Base-by-base conservation (phyloP, 2,329 filamentous ascomycete species). In the Hypoxylon rubiginosum region DNA sequence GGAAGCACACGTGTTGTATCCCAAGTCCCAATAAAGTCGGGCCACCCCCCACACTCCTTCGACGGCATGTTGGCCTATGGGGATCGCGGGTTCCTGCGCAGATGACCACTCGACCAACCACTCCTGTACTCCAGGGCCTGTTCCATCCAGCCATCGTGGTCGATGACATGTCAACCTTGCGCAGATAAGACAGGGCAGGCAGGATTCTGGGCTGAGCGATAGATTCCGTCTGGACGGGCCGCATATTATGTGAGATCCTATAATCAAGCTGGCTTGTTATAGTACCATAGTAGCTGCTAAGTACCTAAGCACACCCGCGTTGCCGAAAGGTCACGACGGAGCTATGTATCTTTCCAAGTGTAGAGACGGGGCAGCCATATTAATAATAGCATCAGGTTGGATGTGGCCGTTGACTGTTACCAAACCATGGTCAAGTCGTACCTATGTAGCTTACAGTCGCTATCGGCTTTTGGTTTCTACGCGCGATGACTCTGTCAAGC, bases 21-120 rank as follows among this genome's bases (percentile, higher is more conserved):
- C 56, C 56, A 50, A 60, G 62, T 62, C 64, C 64, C 61, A 62
- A 66, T 60, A 46, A 49, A 53, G 52, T 30, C 48, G 56, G 48
- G n/a, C 6, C 51, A 64, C 64, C 64, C 64, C 67, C 62, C 66
- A 70, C 66, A 66, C 60, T 66, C 53, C 53, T 62, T 51, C 34
- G 17, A 17, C 45, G 43, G 61, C 54, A 49, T 46, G 67, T 58
- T 69, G 62, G 69, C 75, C 76, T 77, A 76, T 77, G 71, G 73
- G 71, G 70, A 71, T 66, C 61, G 63, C 75, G 75, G 75, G 75
- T 78, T 77, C 76, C 75, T 78, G 76, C 76, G 74, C 76, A 73
- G 76, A 75, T 77, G 76, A 77, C 75, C 73, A 74, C 55, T 57
- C 51, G 49, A 58, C 52, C 60, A 58, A 57, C 67, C 68, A 70